Percentiles rank a stretch among this genome's conserved stretches.
Conservation (phyloP, 352 stramenopile genomes). For the Nothophytophthora sp. region DNA sequence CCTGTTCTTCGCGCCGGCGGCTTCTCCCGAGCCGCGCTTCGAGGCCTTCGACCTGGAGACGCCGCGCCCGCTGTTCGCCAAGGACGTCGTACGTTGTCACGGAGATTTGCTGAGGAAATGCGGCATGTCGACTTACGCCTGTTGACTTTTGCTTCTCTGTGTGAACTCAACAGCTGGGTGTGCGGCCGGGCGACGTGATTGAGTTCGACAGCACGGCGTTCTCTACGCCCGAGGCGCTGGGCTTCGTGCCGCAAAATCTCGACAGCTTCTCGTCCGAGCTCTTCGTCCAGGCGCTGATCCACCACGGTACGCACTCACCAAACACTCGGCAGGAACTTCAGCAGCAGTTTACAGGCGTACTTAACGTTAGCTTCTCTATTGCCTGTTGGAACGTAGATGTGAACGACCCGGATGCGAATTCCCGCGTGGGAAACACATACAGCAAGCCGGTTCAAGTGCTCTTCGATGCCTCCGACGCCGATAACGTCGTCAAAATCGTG, state of each 20-base stretch:
- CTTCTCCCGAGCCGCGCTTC: slow-evolving; percentile 48
- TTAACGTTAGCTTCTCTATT: neutral
- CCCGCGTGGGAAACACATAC: slow-evolving; percentile 58
- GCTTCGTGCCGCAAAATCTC: slow-evolving; percentile 60
- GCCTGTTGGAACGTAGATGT: slow-evolving; percentile 36
- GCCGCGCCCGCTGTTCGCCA: slow-evolving; percentile 61
- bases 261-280: slow-evolving; percentile 42
- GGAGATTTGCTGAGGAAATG: neutral
- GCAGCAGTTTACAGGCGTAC: neutral
- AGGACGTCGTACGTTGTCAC: slow-evolving; percentile 46
- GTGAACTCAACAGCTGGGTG: slow-evolving; percentile 28
- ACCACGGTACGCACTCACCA: slow-evolving; percentile 59
- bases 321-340: neutral
- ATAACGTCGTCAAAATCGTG: slow-evolving; percentile 48
- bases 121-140: neutral
- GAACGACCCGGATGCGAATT: slow-evolving; percentile 69
- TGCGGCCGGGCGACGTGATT: slow-evolving; percentile 53
- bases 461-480: slow-evolving; percentile 23
- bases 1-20: slow-evolving; percentile 56
- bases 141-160: slow-evolving; percentile 3
- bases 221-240: slow-evolving; percentile 55
- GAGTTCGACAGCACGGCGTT: slow-evolving; percentile 70
- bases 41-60: slow-evolving; percentile 61
- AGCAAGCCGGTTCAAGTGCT: slow-evolving; percentile 50
- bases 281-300: slow-evolving; percentile 69